Base-by-base conservation (phyloP, 1,139 yeast species). In the Insectozyma bohioensis region DNA sequence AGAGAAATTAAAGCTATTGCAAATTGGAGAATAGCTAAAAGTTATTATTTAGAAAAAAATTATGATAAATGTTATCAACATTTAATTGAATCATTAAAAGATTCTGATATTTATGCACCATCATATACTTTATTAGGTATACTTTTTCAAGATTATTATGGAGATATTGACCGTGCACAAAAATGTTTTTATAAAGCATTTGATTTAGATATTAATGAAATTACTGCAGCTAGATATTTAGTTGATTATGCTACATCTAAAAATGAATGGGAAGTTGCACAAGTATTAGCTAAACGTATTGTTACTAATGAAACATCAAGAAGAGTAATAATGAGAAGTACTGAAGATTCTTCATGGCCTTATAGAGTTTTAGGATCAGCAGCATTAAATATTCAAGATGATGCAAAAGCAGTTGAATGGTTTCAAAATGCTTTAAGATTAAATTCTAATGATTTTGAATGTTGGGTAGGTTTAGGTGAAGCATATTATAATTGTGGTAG, bases 391-490 rank as follows among this genome's bases (percentile, higher is more conserved):
- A 65, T 62, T 17, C 86, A 81, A 43, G 81, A 85, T 45, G 87
- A 80, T 46, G 79, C 79, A 2, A 80, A 79, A 37, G 95, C 98
- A 0, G 81, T 90, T 27, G 92, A 85, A 54, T 80, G 85, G 77
- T 88, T 87, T 51, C 98, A 92, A 57, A 75, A 80, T 18, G 90
- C 96, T 0, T 64, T 94, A 35, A 71, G 97, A 41, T 63, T 85
- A 45, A 65, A 79, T 23, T 66, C 84, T 0, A 50, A 55, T 37
- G 97, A 92, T 57, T 56, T 74, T 6, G 81, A 85, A 45, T 81
- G 95, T 9, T 90, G 97, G 97, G 69, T 85, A 16, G 97, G 97
- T 0, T 65, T 92, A 23, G 98, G 98, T 13, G 98, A 94, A 55
- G 94, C 97, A 0, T 92, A 92, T 54, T 68, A 73, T 37, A 76